Base-by-base conservation (phyloP, 805 yeast species). In the Ogataea wickerhamii region DNA sequence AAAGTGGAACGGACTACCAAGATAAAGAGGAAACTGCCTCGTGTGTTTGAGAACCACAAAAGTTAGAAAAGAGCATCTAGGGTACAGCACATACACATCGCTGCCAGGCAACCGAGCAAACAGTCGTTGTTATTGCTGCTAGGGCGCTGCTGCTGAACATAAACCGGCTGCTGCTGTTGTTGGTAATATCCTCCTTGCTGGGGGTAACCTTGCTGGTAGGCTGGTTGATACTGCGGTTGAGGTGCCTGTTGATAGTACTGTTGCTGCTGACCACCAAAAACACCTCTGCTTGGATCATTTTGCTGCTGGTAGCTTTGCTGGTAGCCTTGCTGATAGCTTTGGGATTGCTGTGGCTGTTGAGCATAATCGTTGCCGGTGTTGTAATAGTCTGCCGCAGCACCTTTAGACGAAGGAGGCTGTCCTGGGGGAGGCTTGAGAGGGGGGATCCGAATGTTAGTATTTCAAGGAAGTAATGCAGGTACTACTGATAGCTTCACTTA, bases 31-130 rank as follows among this genome's bases (percentile, higher is more conserved):
- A 22, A 22, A 22, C 11, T 12, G 11, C 12, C 25, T 22, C 25
- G 12, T 8, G 25, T 22, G 25, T 12, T 22, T 12, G 12, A 22
- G 12, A 22, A 22, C 25, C n/a, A n/a, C n/a, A n/a, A n/a, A n/a
- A n/a, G n/a, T 54, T 59, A 74, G 46, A 74, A 70, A 13, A 75
- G 36, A 38, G 75, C 69, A 49, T 74, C 79, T 41, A 75, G 48
- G 18, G 80, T 70, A 54, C 76, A 74, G 53, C 81, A 75, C 42
- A 74, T 45, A 68, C 80, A 75, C 55, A 74, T 39, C 18, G 74
- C 78, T 17, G 74, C 78, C 31, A 75, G 53, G 62, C 80, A 74
- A 10, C 73, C 80, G 49, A 71, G 59, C 49, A 73, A 59, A 58
- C 80, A 75, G 8, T 57, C 55, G 37, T 63, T 63, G 33, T 63